Evolutionary conservation across 2,329 filamentous ascomycete species (phyloP).

Genomic region (Fusarium brachygibbosum): DNA sequence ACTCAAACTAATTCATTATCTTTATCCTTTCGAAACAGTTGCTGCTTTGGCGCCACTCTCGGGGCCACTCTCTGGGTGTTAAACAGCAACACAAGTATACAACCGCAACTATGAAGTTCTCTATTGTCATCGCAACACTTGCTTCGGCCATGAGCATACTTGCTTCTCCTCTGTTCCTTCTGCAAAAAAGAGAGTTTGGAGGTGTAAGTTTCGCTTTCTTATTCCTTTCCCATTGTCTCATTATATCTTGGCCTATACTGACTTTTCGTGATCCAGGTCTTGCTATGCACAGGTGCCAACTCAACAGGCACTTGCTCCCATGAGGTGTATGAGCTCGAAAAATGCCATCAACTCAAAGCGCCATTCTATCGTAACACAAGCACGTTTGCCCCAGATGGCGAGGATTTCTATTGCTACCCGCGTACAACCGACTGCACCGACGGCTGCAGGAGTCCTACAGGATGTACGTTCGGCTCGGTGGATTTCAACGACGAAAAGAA

Average conservation of each 20-base stretch:
- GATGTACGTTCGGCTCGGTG: constrained; percentile 65
- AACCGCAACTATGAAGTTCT: constrained; percentile 51
- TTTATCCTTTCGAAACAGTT: constrained; percentile 22
- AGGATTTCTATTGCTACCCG: constrained; percentile 63
- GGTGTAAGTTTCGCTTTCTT: constrained; percentile 58
- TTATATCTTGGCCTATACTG: background rate
- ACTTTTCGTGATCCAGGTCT: constrained; percentile 54
- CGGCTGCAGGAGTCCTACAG: constrained; percentile 64
- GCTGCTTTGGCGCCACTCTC: background rate
- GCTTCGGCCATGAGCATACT: constrained; percentile 43
- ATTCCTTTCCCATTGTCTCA: background rate
- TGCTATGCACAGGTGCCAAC: constrained; percentile 65
- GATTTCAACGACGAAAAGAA: constrained; percentile 62
- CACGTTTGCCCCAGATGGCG: constrained; percentile 66
- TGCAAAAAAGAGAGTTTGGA: constrained; percentile 59
- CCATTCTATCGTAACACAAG: constrained; percentile 58
- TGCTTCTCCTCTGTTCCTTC: constrained; percentile 47
- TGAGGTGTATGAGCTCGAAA: constrained; percentile 58
- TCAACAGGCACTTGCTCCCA: constrained; percentile 63
- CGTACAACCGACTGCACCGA: constrained; percentile 57
- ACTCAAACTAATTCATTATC: constrained; percentile 17
- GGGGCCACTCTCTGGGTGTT: background rate
- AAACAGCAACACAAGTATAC: constrained; percentile 12
- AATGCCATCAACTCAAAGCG: constrained; percentile 61
- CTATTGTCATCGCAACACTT: constrained; percentile 38